Evolutionary conservation across 1,284 basidiomycete species (phyloP).

Genomic region (Trichosporon asahii): DNA sequence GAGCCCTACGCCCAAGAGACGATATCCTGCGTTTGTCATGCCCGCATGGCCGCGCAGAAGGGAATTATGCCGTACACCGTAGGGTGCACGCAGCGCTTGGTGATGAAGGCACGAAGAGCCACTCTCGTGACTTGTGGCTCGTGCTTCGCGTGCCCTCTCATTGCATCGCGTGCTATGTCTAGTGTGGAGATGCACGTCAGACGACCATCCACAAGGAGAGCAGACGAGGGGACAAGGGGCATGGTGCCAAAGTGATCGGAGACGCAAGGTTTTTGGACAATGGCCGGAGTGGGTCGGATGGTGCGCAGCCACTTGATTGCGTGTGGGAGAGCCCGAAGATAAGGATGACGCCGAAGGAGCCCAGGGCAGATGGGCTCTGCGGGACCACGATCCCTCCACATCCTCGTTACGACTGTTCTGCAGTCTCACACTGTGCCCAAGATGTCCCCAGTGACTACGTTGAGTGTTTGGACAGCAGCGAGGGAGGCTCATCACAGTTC

Average conservation of each 20-base stretch:
- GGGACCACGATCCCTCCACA: neutral
- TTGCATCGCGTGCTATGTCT: no score
- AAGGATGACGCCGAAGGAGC: neutral
- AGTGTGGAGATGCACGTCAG: no score
- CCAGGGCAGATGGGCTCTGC: neutral
- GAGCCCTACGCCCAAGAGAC: no score
- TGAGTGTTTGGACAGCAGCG: neutral
- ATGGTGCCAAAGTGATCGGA: neutral
- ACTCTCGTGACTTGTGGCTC: no score
- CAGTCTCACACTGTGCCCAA: no score
- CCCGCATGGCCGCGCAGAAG: no score
- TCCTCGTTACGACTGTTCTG: no score
- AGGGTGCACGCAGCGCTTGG: neutral
- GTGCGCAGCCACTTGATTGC: neutral
- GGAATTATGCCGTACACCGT: no score
- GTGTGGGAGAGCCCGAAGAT: neutral
- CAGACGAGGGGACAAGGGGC: neutral
- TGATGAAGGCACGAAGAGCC: neutral
- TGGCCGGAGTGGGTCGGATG: neutral
- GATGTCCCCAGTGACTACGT: neutral
- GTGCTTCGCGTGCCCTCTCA: no score
- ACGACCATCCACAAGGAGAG: no score
- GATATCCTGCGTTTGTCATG: no score
- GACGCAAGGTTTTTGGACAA: neutral
- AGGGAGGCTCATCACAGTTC: neutral